Evolutionary conservation across 2,329 filamentous ascomycete genomes (phyloP), one percentile per base, ranked within the genome.

Genomic region (Pseudogymnoascus verrucosus): DNA sequence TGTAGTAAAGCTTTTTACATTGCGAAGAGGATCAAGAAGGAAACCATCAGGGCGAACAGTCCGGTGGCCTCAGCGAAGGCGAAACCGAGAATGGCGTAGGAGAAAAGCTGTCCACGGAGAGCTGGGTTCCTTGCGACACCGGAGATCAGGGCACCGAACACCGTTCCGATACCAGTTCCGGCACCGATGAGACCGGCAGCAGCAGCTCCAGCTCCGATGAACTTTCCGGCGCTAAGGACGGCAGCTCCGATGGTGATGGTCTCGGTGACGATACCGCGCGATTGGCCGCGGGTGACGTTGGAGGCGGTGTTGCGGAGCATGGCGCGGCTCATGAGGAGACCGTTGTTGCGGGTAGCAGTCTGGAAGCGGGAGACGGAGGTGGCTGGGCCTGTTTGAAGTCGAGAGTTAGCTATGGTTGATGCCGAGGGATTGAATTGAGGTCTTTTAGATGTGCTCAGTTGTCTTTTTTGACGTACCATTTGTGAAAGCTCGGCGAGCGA

Each of bases 71-170:
- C 83, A 74, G 83, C 81, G 76, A 86, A 84, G 73, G 83, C 83
- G 78, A 85, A 85, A 76, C 83, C 83, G 73, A 86, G 76, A 78
- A 85, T 83, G 78, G 83, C 83, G 78, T 85, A 85, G 69, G 80
- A 80, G 81, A 86, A 82, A 74, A 82, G 78, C 75, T 82, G 80
- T 73, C 78, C 79, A 74, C 80, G 77, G 73, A 83, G 77, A 69
- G 78, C 78, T 66, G 81, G 81, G 80, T 84, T 84, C 71, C 80
- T 78, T 73, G 80, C 79, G 67, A 82, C 80, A 76, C 80, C 78
- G 70, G 77, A 76, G 73, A 83, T 80, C 70, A 83, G 78, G 65
- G 79, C 76, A 71, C 77, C 80, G 75, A 83, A 83, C 67, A 83
- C 80, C 66, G 79, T 76, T 68, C 80, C 80, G 71, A 82, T 82